phyloP scores from a whole-genome alignment of 208 protist species.

The Wallacemonas sp. region DNA sequence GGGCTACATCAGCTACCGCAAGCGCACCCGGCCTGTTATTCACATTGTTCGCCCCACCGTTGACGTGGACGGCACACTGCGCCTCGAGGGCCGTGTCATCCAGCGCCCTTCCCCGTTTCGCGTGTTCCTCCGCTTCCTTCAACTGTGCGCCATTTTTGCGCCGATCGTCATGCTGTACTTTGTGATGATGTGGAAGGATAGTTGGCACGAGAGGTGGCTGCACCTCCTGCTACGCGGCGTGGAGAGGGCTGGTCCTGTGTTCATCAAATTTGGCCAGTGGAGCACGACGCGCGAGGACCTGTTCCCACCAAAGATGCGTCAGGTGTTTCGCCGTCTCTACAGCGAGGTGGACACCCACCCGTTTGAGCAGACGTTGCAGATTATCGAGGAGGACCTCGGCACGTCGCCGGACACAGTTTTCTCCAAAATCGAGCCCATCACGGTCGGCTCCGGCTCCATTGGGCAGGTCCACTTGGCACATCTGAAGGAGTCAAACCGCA shows the following conservation, averaged over 20 bases:
- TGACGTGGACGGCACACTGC: constrained; percentile 56
- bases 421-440: constrained; percentile 51
- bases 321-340: constrained; percentile 77
- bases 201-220: constrained; percentile 74
- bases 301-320: constrained; percentile 77
- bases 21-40: constrained; percentile 37
- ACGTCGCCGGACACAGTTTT: constrained; percentile 61
- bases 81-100: constrained; percentile 58
- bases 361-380: constrained; percentile 58
- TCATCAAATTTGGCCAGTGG: constrained; percentile 92
- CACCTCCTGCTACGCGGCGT: constrained; percentile 64
- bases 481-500: constrained; percentile 48
- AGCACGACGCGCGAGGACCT: constrained; percentile 88
- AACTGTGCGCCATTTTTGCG: constrained; percentile 71
- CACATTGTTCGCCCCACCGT: constrained; percentile 68
- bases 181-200: constrained; percentile 50
- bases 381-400: constrained; percentile 76
- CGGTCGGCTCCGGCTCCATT: constrained; percentile 89
- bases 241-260: constrained; percentile 81
- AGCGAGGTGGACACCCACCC: constrained; percentile 78
- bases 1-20: constrained; percentile 69
- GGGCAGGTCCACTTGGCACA: constrained; percentile 89
- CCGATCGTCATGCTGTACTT: constrained; percentile 73
- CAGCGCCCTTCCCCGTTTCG: constrained; percentile 24
- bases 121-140: constrained; percentile 48